Base-by-base conservation (phyloP, 1,284 basidiomycete genomes). In the Rhodotorula sp. region DNA sequence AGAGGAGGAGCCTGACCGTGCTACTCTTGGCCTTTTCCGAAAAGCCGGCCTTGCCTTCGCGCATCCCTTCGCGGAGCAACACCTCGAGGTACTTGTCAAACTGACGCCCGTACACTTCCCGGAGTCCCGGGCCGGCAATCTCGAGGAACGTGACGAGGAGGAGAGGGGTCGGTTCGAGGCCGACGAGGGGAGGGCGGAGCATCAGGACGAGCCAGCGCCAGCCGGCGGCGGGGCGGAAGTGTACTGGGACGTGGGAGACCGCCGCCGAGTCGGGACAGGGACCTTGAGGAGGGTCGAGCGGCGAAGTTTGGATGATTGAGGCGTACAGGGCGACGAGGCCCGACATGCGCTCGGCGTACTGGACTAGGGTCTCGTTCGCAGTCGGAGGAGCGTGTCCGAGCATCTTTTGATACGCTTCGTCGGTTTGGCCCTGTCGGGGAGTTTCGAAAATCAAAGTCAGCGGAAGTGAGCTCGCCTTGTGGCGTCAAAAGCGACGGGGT, bases 271-370 rank as follows among this genome's bases (percentile, higher is more conserved):
- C 21, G n/a, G n/a, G 79, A 67, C 21, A 80, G 23, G 47, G 79
- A 74, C 56, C 79, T 76, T 64, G 82, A 58, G 64, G 84, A 5
- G n/a, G 79, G 69, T 12, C 71, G 69, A 63, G 81, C 66, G 48
- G 82, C 7, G 75, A 81, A 16, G 83, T 83, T 73, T 85, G 86
- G 54, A 95, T 81, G 68, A 97, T 87, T 14, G 89, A 86, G 80
- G 93, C 92, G 84, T 97, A 99, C 31, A 99, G 87, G 16, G 93
- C 87, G 84, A 93, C 86, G 60, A 95, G 87, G 10, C 93, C 93
- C 43, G 87, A 83, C 76, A 97, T 86, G n/a, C 96, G 87, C 58
- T 85, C 84, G 31, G 86, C 85, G 80, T 92, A 91, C 64, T 92
- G 90, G 23, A 86, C 82, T 23, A 83, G 79, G 0, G 85, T 83